Evolutionary conservation across 257 asterid species (phyloP).

Genomic region (Penstemon newberryi): DNA sequence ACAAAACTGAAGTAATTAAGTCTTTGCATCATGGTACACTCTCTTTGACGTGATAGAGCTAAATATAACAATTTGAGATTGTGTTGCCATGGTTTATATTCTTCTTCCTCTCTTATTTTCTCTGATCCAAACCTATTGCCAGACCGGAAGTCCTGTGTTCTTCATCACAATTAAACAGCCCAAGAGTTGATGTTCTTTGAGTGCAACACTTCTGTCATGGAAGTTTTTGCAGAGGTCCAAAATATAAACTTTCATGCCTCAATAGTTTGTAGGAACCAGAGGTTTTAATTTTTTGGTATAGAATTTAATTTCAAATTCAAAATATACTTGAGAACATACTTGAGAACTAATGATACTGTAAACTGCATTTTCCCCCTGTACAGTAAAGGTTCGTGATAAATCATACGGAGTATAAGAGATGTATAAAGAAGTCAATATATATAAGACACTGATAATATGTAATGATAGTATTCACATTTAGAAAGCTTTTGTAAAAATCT

Average conservation of each 20-base stretch:
- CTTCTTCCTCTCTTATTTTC: neutral
- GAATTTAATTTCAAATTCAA: neutral
- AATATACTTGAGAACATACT: neutral
- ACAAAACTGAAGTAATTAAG: neutral
- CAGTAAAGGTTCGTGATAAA: neutral
- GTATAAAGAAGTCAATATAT: conserved; percentile 4
- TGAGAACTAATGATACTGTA: neutral
- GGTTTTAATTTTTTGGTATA: neutral
- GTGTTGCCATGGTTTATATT: neutral
- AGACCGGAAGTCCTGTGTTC: neutral
- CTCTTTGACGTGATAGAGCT: neutral
- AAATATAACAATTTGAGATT: neutral
- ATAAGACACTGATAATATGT: conserved; percentile 7
- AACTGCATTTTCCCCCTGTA: neutral
- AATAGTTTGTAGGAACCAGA: neutral
- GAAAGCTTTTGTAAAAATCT: neutral
- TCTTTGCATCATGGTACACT: neutral
- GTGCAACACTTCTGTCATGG: neutral
- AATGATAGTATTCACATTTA: neutral
- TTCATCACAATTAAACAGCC: neutral
- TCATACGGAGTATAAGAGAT: neutral
- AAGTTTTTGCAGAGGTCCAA: neutral
- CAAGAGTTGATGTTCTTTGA: neutral
- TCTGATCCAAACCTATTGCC: neutral
- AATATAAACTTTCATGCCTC: neutral